Percentiles rank a stretch among this genome's conserved stretches.
phyloP scores from a whole-genome alignment of 345 rosid species.

The Camelina hispida region DNA sequence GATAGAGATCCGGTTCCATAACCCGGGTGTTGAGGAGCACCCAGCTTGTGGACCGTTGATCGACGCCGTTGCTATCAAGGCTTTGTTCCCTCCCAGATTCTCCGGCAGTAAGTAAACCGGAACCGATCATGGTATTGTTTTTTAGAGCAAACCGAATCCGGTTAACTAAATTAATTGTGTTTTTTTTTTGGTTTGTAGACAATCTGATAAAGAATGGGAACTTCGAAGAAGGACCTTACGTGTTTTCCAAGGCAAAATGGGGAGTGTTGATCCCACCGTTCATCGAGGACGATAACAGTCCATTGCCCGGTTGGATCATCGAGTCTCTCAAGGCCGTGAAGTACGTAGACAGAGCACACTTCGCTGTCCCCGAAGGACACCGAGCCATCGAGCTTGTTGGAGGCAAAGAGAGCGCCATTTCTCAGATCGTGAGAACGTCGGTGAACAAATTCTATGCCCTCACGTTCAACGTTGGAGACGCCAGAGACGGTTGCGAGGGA shows the following conservation, averaged over 20 bases:
- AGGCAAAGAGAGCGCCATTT: constrained; percentile 78
- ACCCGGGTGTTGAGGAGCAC: constrained; percentile 74
- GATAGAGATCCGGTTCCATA: constrained; percentile 64
- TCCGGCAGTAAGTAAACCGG: constrained; percentile 44
- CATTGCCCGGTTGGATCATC: constrained; percentile 80
- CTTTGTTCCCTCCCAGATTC: constrained; percentile 54
- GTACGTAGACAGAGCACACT: constrained; percentile 66
- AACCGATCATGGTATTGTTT: not conserved
- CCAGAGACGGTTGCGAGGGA: constrained; percentile 64
- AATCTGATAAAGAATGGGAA: constrained; percentile 73
- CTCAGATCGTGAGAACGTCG: constrained; percentile 60
- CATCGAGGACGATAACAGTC: constrained; percentile 68
- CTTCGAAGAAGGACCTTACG: constrained; percentile 79
- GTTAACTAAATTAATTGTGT: not conserved
- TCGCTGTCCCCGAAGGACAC: constrained; percentile 58
- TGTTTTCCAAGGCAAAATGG: constrained; percentile 53
- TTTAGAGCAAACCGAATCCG: not conserved
- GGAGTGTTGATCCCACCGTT: constrained; percentile 79
- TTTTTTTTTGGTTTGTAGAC: constrained; percentile 32
- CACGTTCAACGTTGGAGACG: constrained; percentile 64
- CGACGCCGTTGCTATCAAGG: constrained; percentile 68
- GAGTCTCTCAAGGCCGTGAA: constrained; percentile 86
- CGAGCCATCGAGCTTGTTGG: constrained; percentile 70
- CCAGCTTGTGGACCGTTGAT: constrained; percentile 87
- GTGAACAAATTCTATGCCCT: constrained; percentile 55